These are phyloP conservation scores for Nannochloropsis salina DNA, from an alignment of 108 stramenopile species.

Conservation along the genomic window DNA sequence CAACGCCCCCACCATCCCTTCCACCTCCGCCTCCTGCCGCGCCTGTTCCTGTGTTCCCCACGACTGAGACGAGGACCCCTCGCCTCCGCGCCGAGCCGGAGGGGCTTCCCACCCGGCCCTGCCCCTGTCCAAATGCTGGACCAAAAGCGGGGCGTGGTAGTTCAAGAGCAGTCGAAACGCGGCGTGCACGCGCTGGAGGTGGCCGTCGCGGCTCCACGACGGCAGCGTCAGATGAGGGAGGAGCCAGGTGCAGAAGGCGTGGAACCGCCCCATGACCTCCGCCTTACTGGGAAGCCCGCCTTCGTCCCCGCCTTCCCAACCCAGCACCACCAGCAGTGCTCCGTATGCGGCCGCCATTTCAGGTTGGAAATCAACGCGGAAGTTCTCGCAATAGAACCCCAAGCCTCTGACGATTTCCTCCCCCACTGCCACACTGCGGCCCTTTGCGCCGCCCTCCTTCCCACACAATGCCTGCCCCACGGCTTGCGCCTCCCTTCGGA, in stretches of 20 bases:
- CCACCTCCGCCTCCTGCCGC: not conserved
- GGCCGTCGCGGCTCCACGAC: not conserved
- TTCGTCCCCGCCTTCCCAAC: not conserved
- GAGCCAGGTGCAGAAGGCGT: not conserved
- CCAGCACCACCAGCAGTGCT: not conserved
- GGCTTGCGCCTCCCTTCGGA: not conserved
- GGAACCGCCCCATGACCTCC: not conserved
- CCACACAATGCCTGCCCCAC: not conserved
- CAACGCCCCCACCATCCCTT: not conserved
- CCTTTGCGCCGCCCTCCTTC: not conserved
- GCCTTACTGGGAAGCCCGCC: not conserved
- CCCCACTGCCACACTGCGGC: not conserved
- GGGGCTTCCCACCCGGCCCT: not conserved
- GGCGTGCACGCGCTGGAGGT: not conserved
- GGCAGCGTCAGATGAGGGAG: not conserved
- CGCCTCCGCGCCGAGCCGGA: not conserved
- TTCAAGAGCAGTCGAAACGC: constrained; percentile 26
- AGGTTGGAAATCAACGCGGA: not conserved
- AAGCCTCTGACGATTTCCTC: not conserved
- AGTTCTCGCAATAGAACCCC: not conserved
- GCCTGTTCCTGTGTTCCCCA: not conserved
- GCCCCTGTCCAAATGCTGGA: constrained; percentile 40
- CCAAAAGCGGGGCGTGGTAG: constrained; percentile 42
- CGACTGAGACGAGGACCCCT: not conserved
- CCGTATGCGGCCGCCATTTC: not conserved